phyloP scores from a whole-genome alignment of 306 rosid species.

The Castanea mollissima region DNA sequence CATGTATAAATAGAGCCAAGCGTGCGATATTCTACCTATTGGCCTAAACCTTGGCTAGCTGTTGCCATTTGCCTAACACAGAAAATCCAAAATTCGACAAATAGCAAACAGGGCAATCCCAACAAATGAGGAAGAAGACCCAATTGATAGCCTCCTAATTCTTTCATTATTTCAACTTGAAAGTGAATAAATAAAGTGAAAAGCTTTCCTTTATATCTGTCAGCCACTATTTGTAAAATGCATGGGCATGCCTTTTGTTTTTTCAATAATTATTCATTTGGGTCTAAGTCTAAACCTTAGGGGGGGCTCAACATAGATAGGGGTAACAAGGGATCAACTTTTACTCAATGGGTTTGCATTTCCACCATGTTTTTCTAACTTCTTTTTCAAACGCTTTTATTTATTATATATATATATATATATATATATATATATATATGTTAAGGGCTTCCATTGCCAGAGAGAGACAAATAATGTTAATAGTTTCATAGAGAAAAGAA shows the following conservation, averaged over 20 bases:
- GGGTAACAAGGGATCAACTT: no score
- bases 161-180: background rate
- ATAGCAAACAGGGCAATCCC: background rate
- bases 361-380: background rate
- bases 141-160: background rate
- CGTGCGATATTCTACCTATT: background rate
- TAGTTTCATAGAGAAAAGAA: no score
- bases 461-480: background rate
- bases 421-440: no score
- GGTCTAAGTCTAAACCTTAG: no score
- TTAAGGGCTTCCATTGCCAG: background rate
- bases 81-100: background rate
- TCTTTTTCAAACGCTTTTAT: background rate
- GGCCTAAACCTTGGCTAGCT: background rate
- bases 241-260: no score
- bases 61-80: background rate
- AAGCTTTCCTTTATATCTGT: background rate
- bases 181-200: background rate
- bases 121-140: background rate
- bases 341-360: no score
- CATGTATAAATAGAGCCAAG: background rate
- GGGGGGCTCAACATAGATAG: no score
- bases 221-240: slow-evolving; percentile 5
- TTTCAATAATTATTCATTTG: no score
- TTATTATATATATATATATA: no score